phyloP scores from a whole-genome alignment of 768 basidiomycete species.

The Termitomyces sp. region DNA sequence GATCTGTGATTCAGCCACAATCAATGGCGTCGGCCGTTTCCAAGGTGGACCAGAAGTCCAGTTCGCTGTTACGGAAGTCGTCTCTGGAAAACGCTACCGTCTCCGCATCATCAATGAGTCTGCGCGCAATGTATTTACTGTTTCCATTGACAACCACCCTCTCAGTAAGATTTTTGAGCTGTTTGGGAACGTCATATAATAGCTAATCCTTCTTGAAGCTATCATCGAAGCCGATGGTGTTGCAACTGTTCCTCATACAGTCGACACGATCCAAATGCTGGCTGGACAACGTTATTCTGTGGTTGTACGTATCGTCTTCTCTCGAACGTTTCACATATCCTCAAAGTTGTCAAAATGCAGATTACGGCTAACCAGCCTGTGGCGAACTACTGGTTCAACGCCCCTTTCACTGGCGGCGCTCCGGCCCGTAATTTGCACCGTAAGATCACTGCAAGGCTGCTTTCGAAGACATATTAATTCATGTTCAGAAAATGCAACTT shows the following conservation, averaged over 20 bases:
- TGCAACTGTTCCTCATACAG: constrained; percentile 24
- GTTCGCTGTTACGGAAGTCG: constrained; percentile 35
- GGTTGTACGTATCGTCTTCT: constrained; percentile 18
- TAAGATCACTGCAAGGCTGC: constrained; percentile 10
- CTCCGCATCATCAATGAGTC: constrained; percentile 44
- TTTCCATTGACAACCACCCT: constrained; percentile 29
- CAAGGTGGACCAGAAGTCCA: constrained; percentile 32
- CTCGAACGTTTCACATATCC: not conserved
- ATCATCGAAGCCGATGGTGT: constrained; percentile 40
- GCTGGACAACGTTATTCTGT: constrained; percentile 50
- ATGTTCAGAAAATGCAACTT: constrained; percentile 22
- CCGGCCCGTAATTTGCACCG: constrained; percentile 28
- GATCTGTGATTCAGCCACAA: constrained; percentile 34
- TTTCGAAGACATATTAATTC: too few species aligned
- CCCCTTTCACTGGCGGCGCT: constrained; percentile 28
- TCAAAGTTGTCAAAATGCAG: constrained; percentile 4
- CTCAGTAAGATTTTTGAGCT: constrained; percentile 13
- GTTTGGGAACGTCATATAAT: too few species aligned
- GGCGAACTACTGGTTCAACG: constrained; percentile 45
- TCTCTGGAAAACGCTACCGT: constrained; percentile 37
- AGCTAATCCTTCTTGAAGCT: constrained; percentile 6
- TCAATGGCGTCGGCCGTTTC: constrained; percentile 42
- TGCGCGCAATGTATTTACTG: constrained; percentile 35
- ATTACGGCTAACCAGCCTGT: constrained; percentile 39
- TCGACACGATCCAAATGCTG: constrained; percentile 38